Evolutionary conservation across 1,284 basidiomycete species (phyloP).

Genomic region (Ustilago lituana): DNA sequence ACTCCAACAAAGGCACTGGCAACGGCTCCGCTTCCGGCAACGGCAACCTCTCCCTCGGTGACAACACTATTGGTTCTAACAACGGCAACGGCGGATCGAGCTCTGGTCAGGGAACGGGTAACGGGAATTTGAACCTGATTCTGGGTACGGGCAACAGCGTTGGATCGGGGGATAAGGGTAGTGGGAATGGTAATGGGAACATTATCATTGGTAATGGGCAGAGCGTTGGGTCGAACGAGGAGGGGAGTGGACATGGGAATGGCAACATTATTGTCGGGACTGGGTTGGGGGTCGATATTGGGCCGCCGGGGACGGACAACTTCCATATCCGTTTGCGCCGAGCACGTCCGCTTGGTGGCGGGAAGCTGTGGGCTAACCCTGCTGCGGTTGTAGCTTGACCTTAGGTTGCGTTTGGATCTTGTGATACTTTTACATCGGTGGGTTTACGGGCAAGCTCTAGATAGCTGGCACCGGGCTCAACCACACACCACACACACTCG

Average conservation of each 20-base stretch:
- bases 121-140: slow-evolving; percentile 26
- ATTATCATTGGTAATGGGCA: slow-evolving; percentile 39
- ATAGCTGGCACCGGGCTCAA: slow-evolving; percentile 9
- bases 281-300: slow-evolving; percentile 22
- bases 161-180: slow-evolving; percentile 15
- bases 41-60: slow-evolving; percentile 4
- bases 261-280: slow-evolving; percentile 26
- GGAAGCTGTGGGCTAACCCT: slow-evolving; percentile 7
- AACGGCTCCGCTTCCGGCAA: slow-evolving; percentile 5
- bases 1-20: not conserved
- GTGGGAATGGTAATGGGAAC: slow-evolving; percentile 32
- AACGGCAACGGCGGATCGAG: slow-evolving; percentile 7
- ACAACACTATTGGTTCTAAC: slow-evolving; percentile 4
- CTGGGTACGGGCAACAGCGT: slow-evolving; percentile 17
- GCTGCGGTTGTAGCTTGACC: no score
- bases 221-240: slow-evolving; percentile 12
- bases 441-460: slow-evolving; percentile 10
- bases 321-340: slow-evolving; percentile 31
- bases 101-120: slow-evolving; percentile 5
- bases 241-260: slow-evolving; percentile 20
- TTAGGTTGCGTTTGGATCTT: no score
- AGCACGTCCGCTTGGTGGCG: slow-evolving; percentile 17
- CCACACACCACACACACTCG: not conserved
- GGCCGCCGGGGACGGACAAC: slow-evolving; percentile 28
- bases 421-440: not conserved